Base-by-base conservation (phyloP, 441 rosid genomes). In the Flueggea neowawraea region DNA sequence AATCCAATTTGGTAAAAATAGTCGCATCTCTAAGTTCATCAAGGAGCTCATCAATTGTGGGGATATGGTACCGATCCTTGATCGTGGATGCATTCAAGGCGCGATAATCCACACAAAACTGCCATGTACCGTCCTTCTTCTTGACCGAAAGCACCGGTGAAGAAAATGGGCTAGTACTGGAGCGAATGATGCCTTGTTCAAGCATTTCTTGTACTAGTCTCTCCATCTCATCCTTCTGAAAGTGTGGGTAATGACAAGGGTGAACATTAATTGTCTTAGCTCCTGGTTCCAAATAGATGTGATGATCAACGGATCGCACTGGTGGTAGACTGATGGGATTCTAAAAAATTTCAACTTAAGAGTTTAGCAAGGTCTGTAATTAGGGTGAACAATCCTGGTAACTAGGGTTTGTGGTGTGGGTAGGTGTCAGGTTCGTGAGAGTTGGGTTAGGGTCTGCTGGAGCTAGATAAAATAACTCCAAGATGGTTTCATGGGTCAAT, bases 101-200 rank as follows among this genome's bases (percentile, higher is more conserved):
- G 8, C 36, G 33, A 45, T 60, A 60, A 31, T 60, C 63, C 53
- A 60, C 63, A 15, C 63, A 60, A 10, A 60, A 44, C 13, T 14
- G 12, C 63, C 63, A 60, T 2, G 14, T 13, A 2, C 63, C 63
- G 16, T 60, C 63, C 12, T 44, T 16, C 14, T 60, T 60, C 54
- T 60, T 60, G 11, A 60, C 54, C 33, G 44, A 13, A 16, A 60
- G 31, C 3, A 60, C 54, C 10, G 63, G 63, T 7, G 63, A 60
- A 0, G 63, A 44, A 28, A 43, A 60, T 0, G 53, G 52, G n/a
- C 63, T 60, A 5, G 17, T 45, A 12, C 63, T 45, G 3, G 13
- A 4, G 53, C 16, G 7, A 44, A 60, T 45, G 3, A 60, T 16
- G 10, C 63, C n/a, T n/a, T n/a, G n/a, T n/a, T n/a, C n/a, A n/a